Conservation (phyloP, 805 yeast genomes). For the Lachancea mirantina region DNA sequence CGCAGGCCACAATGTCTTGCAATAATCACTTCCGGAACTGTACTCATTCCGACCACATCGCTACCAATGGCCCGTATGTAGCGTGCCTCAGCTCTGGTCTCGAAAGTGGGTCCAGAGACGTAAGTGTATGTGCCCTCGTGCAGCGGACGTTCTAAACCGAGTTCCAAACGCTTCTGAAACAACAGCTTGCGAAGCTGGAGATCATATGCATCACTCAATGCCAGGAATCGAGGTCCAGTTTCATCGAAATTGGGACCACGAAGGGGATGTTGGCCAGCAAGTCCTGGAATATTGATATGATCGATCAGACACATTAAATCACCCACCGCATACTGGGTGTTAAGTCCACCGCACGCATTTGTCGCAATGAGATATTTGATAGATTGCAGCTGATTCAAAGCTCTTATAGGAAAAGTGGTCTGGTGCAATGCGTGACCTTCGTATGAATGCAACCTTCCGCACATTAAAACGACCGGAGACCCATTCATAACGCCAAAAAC, state of each 20-base stretch:
- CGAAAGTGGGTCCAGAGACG: slow-evolving; percentile 92
- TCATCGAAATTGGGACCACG: slow-evolving; percentile 77
- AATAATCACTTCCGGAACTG: slow-evolving; percentile 91
- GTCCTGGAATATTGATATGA: slow-evolving; percentile 86
- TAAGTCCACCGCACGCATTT: slow-evolving; percentile 94
- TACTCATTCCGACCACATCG: slow-evolving; percentile 96
- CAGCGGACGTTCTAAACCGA: slow-evolving; percentile 47
- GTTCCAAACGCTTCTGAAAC: slow-evolving; percentile 44
- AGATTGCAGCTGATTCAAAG: slow-evolving; percentile 52
- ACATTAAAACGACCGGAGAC: slow-evolving; percentile 86
- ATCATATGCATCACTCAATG: slow-evolving; percentile 86
- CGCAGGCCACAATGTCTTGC: slow-evolving; percentile 83
- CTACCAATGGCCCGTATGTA: slow-evolving; percentile 67
- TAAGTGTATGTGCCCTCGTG: slow-evolving; percentile 84
- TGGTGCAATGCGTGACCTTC: slow-evolving; percentile 84
- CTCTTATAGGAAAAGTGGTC: slow-evolving; percentile 80
- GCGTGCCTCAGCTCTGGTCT: slow-evolving; percentile 86
- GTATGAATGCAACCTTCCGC: slow-evolving; percentile 85
- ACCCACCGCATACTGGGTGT: slow-evolving; percentile 61
- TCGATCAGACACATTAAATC: slow-evolving; percentile 88
- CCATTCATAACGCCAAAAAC: slow-evolving; percentile 67
- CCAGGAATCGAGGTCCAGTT: slow-evolving; percentile 82
- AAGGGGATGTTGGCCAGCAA: slow-evolving; percentile 81
- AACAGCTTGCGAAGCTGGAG: slow-evolving; percentile 58
- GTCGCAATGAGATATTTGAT: slow-evolving; percentile 66